These are phyloP conservation scores for Phytopythium mirpurense DNA, from an alignment of 352 stramenopile species.

Conservation along the genomic window DNA sequence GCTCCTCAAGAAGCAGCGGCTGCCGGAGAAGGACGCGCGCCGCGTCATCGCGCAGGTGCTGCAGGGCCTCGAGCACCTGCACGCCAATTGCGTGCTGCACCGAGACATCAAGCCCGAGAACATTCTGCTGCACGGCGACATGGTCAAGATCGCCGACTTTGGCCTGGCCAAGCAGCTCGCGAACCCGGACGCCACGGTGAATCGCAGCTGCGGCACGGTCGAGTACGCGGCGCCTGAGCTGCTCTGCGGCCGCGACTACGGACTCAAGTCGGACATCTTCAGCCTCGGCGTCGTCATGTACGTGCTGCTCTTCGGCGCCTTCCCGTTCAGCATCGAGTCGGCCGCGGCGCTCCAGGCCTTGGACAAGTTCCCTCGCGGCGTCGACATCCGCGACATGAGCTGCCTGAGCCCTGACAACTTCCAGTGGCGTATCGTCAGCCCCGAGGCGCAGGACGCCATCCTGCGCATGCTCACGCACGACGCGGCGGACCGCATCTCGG, in stretches of 20 bases:
- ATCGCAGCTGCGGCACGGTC: constrained; percentile 63
- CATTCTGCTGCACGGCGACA: constrained; percentile 63
- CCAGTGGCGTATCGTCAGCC: constrained; percentile 52
- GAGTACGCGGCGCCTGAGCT: constrained; percentile 77
- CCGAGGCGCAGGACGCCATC: constrained; percentile 53
- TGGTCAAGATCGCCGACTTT: constrained; percentile 79
- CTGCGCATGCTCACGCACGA: constrained; percentile 46
- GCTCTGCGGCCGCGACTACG: constrained; percentile 58
- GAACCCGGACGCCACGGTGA: constrained; percentile 40
- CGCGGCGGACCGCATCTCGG: constrained; percentile 53
- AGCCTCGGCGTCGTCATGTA: constrained; percentile 78
- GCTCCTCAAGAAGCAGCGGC: constrained; percentile 56
- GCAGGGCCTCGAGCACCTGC: constrained; percentile 54
- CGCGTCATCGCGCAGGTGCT: constrained; percentile 60
- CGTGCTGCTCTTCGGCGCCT: constrained; percentile 71
- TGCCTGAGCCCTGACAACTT: constrained; percentile 52
- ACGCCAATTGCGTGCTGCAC: constrained; percentile 57
- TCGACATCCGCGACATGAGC: constrained; percentile 79
- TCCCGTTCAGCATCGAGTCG: constrained; percentile 75
- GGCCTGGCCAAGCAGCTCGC: constrained; percentile 66
- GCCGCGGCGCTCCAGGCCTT: constrained; percentile 56
- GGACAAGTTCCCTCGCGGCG: constrained; percentile 49
- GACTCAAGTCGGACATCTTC: constrained; percentile 75
- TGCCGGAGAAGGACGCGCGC: constrained; percentile 47
- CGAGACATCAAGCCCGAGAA: constrained; percentile 84